These are phyloP conservation scores for Moringa oleifera DNA, from an alignment of 345 rosid species.

Conservation along the genomic window DNA sequence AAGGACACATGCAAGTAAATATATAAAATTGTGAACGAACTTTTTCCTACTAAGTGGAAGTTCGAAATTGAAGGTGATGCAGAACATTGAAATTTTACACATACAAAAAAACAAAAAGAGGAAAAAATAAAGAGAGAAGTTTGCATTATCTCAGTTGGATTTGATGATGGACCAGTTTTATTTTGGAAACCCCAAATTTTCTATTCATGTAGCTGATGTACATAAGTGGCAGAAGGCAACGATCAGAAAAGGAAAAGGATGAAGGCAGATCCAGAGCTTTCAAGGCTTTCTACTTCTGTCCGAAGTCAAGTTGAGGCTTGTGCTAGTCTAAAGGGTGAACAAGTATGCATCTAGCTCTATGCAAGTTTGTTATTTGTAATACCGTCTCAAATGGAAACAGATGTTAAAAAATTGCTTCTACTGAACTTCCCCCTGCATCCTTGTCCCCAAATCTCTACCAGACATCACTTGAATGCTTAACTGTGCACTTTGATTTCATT, in stretches of 20 bases:
- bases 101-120: too few relatives aligned
- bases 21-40: too few relatives aligned
- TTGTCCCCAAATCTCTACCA: not conserved
- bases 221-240: constrained; percentile 61
- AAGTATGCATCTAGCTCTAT: constrained; percentile 41
- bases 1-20: not conserved
- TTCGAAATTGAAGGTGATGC: too few relatives aligned
- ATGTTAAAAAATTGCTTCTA: not conserved
- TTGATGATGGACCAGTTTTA: not conserved
- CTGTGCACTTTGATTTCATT: not conserved
- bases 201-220: constrained; percentile 11
- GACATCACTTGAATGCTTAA: not conserved
- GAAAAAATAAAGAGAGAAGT: too few relatives aligned
- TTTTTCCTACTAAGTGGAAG: too few relatives aligned
- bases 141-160: not conserved
- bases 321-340: constrained; percentile 80
- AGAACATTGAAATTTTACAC: too few relatives aligned
- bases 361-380: not conserved
- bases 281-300: constrained; percentile 56
- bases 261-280: constrained; percentile 67
- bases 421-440: not conserved
- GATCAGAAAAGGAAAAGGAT: constrained; percentile 71
- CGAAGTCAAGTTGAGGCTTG: constrained; percentile 69
- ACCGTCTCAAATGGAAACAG: not conserved
- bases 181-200: constrained; percentile 6